phyloP scores from a whole-genome alignment of 192 early-diverging fungal genomes.

The Podila epigama region DNA sequence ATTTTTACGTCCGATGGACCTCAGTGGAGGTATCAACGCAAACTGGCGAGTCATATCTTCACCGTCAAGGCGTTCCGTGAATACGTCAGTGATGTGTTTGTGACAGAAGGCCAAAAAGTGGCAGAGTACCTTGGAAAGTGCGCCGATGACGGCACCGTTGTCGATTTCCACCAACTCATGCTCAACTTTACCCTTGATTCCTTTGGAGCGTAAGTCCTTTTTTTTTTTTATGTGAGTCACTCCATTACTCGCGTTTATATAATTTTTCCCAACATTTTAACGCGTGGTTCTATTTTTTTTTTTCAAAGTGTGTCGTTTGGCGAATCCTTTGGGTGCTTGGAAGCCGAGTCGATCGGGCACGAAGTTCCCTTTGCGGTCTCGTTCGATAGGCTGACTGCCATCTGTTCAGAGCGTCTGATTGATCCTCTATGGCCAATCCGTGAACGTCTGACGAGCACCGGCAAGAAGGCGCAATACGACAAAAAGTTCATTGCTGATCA shows the following conservation, averaged over 20 bases:
- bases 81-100: conserved; percentile 26
- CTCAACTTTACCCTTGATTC: conserved; percentile 50
- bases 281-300: neutral
- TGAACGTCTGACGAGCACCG: conserved; percentile 18
- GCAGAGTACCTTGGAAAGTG: conserved; percentile 15
- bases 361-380: conserved; percentile 52
- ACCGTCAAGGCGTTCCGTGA: conserved; percentile 32
- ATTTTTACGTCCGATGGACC: conserved; percentile 18
- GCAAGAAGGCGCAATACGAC: conserved; percentile 10
- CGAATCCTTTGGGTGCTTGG: conserved; percentile 36
- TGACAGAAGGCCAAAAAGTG: conserved; percentile 11
- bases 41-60: conserved; percentile 22
- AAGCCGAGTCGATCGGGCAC: conserved; percentile 8
- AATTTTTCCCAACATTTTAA: neutral
- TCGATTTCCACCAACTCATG: conserved; percentile 55
- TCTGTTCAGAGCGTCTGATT: conserved; percentile 24
- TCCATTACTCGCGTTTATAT: neutral
- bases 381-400: conserved; percentile 57
- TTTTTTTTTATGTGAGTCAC: neutral
- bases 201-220: conserved; percentile 24
- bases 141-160: conserved; percentile 16
- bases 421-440: conserved; percentile 40
- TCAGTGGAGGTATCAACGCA: conserved; percentile 29
- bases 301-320: conserved; percentile 26
- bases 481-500: conserved; percentile 24